Conservation (phyloP, 495 filamentous ascomycete genomes). For the Thermothielavioides terrestris region DNA sequence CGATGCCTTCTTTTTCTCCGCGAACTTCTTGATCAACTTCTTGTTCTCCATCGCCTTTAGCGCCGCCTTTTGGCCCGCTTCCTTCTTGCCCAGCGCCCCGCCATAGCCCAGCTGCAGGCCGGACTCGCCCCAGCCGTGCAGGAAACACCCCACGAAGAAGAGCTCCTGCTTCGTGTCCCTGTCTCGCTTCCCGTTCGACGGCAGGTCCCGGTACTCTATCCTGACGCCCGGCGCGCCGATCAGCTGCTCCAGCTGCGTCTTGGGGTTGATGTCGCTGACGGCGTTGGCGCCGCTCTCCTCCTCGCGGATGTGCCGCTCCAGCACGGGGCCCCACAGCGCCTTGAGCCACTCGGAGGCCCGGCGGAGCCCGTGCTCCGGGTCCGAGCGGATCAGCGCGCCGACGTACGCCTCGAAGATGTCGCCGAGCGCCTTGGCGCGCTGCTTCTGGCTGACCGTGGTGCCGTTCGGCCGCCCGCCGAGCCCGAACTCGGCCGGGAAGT, state of each 20-base stretch:
- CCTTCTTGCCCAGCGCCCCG: conserved; percentile 58
- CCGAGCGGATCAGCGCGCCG: conserved; percentile 62
- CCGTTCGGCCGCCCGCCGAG: conserved; percentile 26
- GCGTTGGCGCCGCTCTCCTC: conserved; percentile 13
- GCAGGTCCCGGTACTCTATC: conserved; percentile 56
- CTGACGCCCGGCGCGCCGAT: conserved; percentile 53
- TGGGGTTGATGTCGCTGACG: conserved; percentile 27
- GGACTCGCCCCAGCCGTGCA: conserved; percentile 65
- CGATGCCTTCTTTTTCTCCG: conserved; percentile 41
- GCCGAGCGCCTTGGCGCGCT: conserved; percentile 58
- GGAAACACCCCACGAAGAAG: conserved; percentile 58
- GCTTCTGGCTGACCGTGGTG: conserved; percentile 36
- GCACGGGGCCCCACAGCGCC: conserved; percentile 50
- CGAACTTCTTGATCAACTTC: conserved; percentile 47
- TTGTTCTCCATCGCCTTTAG: conserved; percentile 52
- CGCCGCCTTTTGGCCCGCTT: conserved; percentile 67
- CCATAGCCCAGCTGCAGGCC: conserved; percentile 58
- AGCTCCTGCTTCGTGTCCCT: conserved; percentile 50
- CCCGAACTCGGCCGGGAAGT: conserved; percentile 40
- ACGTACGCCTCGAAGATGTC: conserved; percentile 89
- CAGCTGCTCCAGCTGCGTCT: conserved; percentile 46
- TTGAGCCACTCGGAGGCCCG: conserved; percentile 60
- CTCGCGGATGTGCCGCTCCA: conserved; percentile 37
- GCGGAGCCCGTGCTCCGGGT: conserved; percentile 49
- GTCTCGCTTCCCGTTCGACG: conserved; percentile 43